Base-by-base conservation (phyloP, 2,329 filamentous ascomycete species). In the Colletotrichum sp. region DNA sequence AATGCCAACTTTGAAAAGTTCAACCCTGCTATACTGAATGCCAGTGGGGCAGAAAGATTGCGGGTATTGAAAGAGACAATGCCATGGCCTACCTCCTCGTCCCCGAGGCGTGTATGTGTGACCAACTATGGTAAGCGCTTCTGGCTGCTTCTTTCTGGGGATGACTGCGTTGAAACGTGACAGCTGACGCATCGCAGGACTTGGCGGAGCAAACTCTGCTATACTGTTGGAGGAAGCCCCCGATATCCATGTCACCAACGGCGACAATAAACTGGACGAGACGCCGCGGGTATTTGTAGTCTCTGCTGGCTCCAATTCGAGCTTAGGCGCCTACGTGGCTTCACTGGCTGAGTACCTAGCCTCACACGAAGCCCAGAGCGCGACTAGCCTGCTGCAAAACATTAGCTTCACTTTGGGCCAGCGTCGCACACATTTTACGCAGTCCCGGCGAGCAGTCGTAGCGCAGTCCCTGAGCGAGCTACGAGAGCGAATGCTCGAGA, bases 361-460 rank as follows among this genome's bases (percentile, higher is more conserved):
- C 34, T 28, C 70, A 72, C 28, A 44, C 9, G 10, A 64, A 55
- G 24, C 39, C 24, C 65, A n/a, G 10, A 18, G 32, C n/a, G 30
- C 28, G 65, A 16, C 39, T 10, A 52, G 8, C 39, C 65, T 80
- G 18, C 8, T 75, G 28, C 78, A 72, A 36, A 64, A 80, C 67
- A 75, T 83, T 15, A 76, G 78, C 52, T 83, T 79, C 75, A 83
- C 81, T 15, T 77, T 83, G 6, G 81, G 80, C 18, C 79, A 82
- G 76, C 78, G 82, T 24, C 80, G 80, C 8, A 80, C 80, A 8
- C 80, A 80, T 34, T 75, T 72, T 67, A 60, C 65, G n/a, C 71
- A 80, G 62, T 64, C 18, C 69, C 77, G 80, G 13, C 49, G 78
- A 15, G 69, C 79, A 15, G 63, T 75, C n/a, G 55, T 68, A 18